Evolutionary conservation across 2,329 filamentous ascomycete species (phyloP).

Genomic region (Phyllosticta capitalensis): DNA sequence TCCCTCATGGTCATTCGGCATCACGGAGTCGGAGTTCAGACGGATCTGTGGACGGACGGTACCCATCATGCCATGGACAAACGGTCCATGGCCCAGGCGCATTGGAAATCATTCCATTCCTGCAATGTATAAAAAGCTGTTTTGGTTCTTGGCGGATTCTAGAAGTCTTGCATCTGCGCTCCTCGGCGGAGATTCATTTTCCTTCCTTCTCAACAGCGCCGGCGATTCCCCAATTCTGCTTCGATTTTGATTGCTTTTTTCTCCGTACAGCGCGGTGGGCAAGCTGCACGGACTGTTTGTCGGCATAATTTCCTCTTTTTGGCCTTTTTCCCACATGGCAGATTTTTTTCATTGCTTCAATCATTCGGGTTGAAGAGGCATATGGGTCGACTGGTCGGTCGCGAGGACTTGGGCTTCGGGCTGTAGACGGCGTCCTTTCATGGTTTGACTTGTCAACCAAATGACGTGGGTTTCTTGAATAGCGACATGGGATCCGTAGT

Average conservation of each 20-base stretch:
- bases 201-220: not conserved
- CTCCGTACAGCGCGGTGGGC: not conserved
- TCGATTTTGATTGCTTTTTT: not conserved
- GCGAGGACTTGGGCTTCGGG: not conserved
- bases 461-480: not conserved
- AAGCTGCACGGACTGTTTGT: not conserved
- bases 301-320: not conserved
- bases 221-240: conserved; percentile 8
- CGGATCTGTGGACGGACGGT: not conserved
- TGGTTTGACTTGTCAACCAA: not conserved
- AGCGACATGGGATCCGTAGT: not conserved
- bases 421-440: not conserved
- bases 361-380: not conserved
- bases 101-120: conserved; percentile 7
- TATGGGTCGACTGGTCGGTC: not conserved
- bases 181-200: conserved; percentile 4
- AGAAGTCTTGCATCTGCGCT: conserved; percentile 6
- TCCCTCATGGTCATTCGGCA: conserved; percentile 5
- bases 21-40: conserved; percentile 9
- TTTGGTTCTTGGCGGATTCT: conserved; percentile 3
- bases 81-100: not conserved
- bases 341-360: not conserved
- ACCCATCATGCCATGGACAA: not conserved
- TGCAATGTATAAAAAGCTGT: conserved; percentile 11
- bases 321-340: not conserved